Evolutionary conservation across 257 asterid genomes (phyloP).

Genomic region (Fraxinus quadrangulata): DNA sequence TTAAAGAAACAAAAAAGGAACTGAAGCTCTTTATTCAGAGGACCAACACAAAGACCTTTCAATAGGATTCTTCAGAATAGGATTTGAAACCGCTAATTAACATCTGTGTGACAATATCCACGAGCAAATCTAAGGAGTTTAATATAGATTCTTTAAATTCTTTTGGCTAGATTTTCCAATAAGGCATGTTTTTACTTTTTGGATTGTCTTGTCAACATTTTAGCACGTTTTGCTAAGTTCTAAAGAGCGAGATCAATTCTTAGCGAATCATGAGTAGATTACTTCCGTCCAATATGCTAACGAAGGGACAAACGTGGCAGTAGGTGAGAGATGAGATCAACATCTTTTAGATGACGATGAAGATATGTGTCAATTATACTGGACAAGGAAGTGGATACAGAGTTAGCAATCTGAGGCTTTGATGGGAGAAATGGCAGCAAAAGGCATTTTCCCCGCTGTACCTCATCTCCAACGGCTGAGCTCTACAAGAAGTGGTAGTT

Average conservation of each 20-base stretch:
- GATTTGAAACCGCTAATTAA: too few species aligned
- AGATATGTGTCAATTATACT: conserved; percentile 91
- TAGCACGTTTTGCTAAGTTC: background rate
- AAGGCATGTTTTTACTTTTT: background rate
- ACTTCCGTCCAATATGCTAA: conserved; percentile 11
- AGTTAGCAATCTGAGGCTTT: conserved; percentile 72
- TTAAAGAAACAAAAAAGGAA: too few species aligned
- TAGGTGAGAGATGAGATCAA: conserved; percentile 98
- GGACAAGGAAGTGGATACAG: conserved; percentile 85
- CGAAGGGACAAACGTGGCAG: conserved; percentile 24
- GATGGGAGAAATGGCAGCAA: conserved; percentile 48
- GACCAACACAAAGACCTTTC: too few species aligned
- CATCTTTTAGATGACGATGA: conserved; percentile 95
- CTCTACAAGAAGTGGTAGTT: conserved; percentile 77
- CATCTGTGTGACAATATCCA: too few species aligned
- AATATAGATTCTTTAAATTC: background rate
- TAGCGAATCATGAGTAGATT: background rate
- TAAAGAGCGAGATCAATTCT: conserved; percentile 18
- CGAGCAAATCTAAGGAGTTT: too few species aligned
- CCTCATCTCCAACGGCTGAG: conserved; percentile 64
- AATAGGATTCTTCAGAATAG: too few species aligned
- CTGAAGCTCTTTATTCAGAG: too few species aligned
- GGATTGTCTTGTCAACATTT: conserved; percentile 1
- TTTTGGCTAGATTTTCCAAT: background rate
- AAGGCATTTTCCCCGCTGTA: conserved; percentile 49